These are phyloP conservation scores for Trichoderma pleuroti DNA, from an alignment of 2,329 filamentous ascomycete species.

Conservation along the genomic window DNA sequence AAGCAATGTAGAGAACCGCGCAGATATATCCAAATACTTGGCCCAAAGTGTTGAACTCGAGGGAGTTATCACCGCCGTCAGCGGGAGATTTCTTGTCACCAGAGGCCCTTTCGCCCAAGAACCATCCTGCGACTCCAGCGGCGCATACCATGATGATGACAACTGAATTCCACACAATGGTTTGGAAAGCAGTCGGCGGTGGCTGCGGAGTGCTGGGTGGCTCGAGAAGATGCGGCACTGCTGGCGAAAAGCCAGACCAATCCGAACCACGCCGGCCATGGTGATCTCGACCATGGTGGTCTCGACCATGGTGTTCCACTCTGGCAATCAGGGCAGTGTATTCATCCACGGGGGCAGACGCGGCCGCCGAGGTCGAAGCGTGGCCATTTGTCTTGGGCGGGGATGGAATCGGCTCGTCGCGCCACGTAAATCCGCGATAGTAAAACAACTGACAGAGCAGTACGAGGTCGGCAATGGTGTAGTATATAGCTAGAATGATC, in stretches of 20 bases:
- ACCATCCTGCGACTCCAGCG: slow-evolving; percentile 84
- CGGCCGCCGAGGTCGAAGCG: neutral
- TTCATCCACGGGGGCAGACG: slow-evolving; percentile 41
- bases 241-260: slow-evolving; percentile 71
- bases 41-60: slow-evolving; percentile 71
- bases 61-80: slow-evolving; percentile 44
- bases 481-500: slow-evolving; percentile 90
- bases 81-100: slow-evolving; percentile 38
- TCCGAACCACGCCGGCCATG: slow-evolving; percentile 50
- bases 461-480: slow-evolving; percentile 87
- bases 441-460: slow-evolving; percentile 90
- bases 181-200: slow-evolving; percentile 52
- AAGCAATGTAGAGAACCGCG: slow-evolving; percentile 82
- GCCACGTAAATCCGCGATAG: slow-evolving; percentile 78
- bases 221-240: slow-evolving; percentile 66
- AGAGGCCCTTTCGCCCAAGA: slow-evolving; percentile 49
- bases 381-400: slow-evolving; percentile 41
- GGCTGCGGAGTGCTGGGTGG: slow-evolving; percentile 44
- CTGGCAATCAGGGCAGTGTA: slow-evolving; percentile 48
- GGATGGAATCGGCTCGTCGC: slow-evolving; percentile 47
- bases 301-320: slow-evolving; percentile 43
- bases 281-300: slow-evolving; percentile 42
- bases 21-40: slow-evolving; percentile 95
- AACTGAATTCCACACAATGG: slow-evolving; percentile 67
- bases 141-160: slow-evolving; percentile 77